Evolutionary conservation across 768 basidiomycete genomes (phyloP).

Genomic region (Lactarius quietus): DNA sequence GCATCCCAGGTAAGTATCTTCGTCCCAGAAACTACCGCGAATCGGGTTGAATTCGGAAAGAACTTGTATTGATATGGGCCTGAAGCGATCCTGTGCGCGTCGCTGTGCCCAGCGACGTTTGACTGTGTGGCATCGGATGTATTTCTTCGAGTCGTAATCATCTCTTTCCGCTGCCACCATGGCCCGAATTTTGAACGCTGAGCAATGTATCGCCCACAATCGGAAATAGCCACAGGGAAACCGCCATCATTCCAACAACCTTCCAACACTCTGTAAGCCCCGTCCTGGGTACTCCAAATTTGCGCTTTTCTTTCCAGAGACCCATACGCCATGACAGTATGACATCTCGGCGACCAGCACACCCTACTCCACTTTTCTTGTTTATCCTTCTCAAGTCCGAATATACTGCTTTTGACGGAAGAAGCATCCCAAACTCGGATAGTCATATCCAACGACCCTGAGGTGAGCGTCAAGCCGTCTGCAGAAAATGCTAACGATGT

Average conservation of each 20-base stretch:
- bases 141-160: background rate
- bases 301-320: background rate
- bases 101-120: too few relatives aligned
- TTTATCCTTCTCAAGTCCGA: too few relatives aligned
- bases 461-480: background rate
- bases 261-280: background rate
- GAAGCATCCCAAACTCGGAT: background rate
- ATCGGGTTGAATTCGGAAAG: background rate
- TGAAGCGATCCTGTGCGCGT: too few relatives aligned
- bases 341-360: background rate
- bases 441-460: background rate
- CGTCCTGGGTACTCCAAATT: background rate
- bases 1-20: background rate
- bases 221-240: background rate
- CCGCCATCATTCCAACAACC: background rate
- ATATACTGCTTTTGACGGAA: background rate
- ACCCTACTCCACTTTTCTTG: accelerated
- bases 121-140: background rate
- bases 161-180: too few relatives aligned
- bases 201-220: background rate
- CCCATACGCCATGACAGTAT: background rate
- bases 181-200: background rate
- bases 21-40: background rate
- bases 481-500: background rate
- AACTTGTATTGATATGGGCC: too few relatives aligned